These are phyloP conservation scores for Hawksworthiomyces lignivorus DNA, from an alignment of 2,329 filamentous ascomycete species.

Conservation along the genomic window DNA sequence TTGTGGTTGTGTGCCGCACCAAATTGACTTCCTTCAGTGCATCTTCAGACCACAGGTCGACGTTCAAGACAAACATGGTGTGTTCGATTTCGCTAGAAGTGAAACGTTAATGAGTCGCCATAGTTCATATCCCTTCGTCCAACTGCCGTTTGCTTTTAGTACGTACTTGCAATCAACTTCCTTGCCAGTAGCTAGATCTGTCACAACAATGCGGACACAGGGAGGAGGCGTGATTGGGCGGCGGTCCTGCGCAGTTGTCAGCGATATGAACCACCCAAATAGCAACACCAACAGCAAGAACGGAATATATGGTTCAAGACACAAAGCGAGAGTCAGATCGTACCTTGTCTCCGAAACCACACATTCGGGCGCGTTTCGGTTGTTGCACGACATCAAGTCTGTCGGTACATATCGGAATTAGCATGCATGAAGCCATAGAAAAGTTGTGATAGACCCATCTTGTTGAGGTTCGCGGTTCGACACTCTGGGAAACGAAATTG, in stretches of 20 bases:
- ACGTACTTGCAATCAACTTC: conserved; percentile 77
- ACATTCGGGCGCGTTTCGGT: conserved; percentile 90
- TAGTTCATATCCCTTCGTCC: too few relatives aligned
- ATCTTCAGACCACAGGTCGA: conserved; percentile 61
- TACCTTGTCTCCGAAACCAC: conserved; percentile 97
- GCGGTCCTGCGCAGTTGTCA: conserved; percentile 57
- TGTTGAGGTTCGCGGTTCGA: background rate
- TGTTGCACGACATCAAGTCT: conserved; percentile 81
- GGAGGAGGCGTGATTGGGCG: conserved; percentile 93
- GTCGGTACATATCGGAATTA: conserved; percentile 8
- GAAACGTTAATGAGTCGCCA: too few relatives aligned
- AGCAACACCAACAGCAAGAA: too few relatives aligned
- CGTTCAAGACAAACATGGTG: conserved; percentile 51
- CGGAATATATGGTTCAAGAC: too few relatives aligned
- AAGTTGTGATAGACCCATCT: background rate
- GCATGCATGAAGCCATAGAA: conserved; percentile 1
- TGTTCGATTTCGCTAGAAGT: conserved; percentile 47
- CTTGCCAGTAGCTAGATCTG: conserved; percentile 64
- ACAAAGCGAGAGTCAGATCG: conserved; percentile 15
- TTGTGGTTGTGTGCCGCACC: conserved; percentile 54
- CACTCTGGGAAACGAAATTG: background rate
- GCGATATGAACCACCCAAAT: background rate
- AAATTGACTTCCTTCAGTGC: conserved; percentile 59
- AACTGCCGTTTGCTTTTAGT: too few relatives aligned
- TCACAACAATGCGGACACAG: conserved; percentile 76